Base-by-base conservation (phyloP, 345 rosid genomes). In the Corymbia maculata region DNA sequence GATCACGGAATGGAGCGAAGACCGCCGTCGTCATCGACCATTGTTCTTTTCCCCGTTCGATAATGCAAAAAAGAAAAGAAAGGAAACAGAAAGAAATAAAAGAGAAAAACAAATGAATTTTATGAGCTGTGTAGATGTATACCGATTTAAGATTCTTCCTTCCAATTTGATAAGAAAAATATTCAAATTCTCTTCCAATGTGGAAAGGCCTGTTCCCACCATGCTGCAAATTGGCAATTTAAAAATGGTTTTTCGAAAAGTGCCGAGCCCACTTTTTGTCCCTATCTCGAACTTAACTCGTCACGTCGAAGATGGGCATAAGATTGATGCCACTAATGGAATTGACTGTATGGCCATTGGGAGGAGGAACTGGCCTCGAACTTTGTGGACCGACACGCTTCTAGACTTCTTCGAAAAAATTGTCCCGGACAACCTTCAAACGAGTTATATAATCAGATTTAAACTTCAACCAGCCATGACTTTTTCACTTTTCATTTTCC, bases 141-240 rank as follows among this genome's bases (percentile, higher is more conserved):
- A 75, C 82, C 82, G 49, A 19, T 75, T 75, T 75, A 19, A 92
- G 90, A 91, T 93, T 92, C 94, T 88, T 42, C 12, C 53, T 87
- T 90, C 92, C 95, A 92, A 93, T 88, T 89, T 79, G 93, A 89
- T 90, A 19, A 70, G 28, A 85, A 89, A 50, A 28, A 90, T 92
- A 92, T 92, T 91, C 93, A 91, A 93, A 92, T 92, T 90, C 93
- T 85, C 90, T 87, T 52, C 87, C 87, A 87, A 89, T 75, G 85
- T 91, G 92, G 90, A 70, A 87, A 89, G 89, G 79, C 49, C 89
- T 89, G 88, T 91, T 89, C 90, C 89, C 92, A 87, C 88, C 92
- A 82, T 85, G 61, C 66, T 66, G 88, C 92, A 88, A 82, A 79
- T 88, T 88, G 80, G 79, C 47, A 84, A 52, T 88, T 79, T 79